A percentile compares a stretch with the other conserved stretches of the same genome.
phyloP scores from a whole-genome alignment of 2,329 filamentous ascomycete genomes.

The Calonectria fujianensis region DNA sequence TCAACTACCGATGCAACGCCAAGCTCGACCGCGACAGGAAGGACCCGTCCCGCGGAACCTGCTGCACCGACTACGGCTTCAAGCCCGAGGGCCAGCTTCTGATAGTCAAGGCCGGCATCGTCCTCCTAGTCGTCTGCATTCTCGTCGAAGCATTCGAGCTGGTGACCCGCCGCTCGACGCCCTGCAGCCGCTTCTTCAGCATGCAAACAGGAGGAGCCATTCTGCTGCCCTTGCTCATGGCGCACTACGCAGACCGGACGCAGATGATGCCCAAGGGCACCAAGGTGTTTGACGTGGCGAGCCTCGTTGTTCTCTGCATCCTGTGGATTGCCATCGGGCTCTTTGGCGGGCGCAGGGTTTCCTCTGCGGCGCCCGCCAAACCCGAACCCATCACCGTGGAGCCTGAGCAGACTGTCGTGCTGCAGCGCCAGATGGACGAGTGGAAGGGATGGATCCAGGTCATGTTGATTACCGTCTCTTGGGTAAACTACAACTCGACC shows the following conservation, averaged over 20 bases:
- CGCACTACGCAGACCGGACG: slow-evolving; percentile 57
- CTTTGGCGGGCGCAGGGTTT: slow-evolving; percentile 46
- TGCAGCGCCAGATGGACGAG: slow-evolving; percentile 75
- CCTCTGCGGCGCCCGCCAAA: slow-evolving; percentile 28
- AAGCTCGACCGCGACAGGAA: slow-evolving; percentile 57
- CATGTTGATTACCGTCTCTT: slow-evolving; percentile 67
- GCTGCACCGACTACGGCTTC: slow-evolving; percentile 69
- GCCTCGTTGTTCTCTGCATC: slow-evolving; percentile 47
- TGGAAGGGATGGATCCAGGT: slow-evolving; percentile 81
- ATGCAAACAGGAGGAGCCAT: slow-evolving; percentile 52
- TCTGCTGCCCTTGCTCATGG: slow-evolving; percentile 52
- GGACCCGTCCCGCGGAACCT: slow-evolving; percentile 70
- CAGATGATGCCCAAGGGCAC: slow-evolving; percentile 55
- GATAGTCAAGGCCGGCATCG: slow-evolving; percentile 44
- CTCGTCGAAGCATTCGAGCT: slow-evolving; percentile 44
- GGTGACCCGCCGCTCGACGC: slow-evolving; percentile 32
- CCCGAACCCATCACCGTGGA: slow-evolving; percentile 33
- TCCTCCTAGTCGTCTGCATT: slow-evolving; percentile 48
- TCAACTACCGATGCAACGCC: slow-evolving; percentile 73
- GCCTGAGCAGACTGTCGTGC: slow-evolving; percentile 48
- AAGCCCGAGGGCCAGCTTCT: slow-evolving; percentile 51
- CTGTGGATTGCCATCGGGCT: slow-evolving; percentile 47
- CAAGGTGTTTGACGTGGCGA: slow-evolving; percentile 50
- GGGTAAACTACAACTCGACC: slow-evolving; percentile 64
- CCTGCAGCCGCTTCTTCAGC: slow-evolving; percentile 48